Percentiles rank a stretch among this genome's conserved stretches.
Evolutionary conservation across 495 filamentous ascomycete genomes (phyloP).

Genomic region (Cercophora samala): DNA sequence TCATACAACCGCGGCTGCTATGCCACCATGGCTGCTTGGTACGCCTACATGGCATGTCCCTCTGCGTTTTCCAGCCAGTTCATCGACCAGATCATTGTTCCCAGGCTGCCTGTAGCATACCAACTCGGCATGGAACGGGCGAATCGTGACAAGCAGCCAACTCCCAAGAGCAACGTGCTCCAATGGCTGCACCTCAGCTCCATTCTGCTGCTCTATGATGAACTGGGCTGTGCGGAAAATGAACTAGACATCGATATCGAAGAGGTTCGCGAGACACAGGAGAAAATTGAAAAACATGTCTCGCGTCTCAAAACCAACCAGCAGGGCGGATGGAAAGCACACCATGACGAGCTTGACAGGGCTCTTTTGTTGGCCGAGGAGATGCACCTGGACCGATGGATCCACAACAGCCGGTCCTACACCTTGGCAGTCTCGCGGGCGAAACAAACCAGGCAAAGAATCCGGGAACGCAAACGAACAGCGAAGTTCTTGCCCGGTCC

Average conservation of each 20-base stretch:
- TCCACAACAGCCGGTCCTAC: conserved; percentile 11
- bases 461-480: conserved; percentile 15
- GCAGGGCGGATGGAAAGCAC: conserved; percentile 16
- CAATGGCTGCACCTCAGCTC: conserved; percentile 23
- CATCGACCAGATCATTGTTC: conserved; percentile 23
- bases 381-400: conserved; percentile 15
- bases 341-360: conserved; percentile 21
- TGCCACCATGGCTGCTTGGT: conserved; percentile 21
- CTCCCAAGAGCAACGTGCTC: conserved; percentile 19
- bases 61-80: conserved; percentile 5
- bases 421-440: conserved; percentile 13
- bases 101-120: conserved; percentile 27
- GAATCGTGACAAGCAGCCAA: conserved; percentile 16
- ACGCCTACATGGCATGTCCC: conserved; percentile 11
- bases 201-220: conserved; percentile 19
- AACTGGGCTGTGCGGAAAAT: conserved; percentile 12
- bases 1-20: conserved; percentile 23
- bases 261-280: conserved; percentile 7
- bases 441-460: conserved; percentile 8
- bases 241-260: background rate
- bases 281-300: conserved; percentile 19
- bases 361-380: conserved; percentile 20
- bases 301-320: conserved; percentile 20
- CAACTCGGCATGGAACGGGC: conserved; percentile 18
- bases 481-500: conserved; percentile 20